Evolutionary conservation across 306 rosid species (phyloP), one percentile per base, ranked within the genome.

Genomic region (Oxytropis ochrocephala): DNA sequence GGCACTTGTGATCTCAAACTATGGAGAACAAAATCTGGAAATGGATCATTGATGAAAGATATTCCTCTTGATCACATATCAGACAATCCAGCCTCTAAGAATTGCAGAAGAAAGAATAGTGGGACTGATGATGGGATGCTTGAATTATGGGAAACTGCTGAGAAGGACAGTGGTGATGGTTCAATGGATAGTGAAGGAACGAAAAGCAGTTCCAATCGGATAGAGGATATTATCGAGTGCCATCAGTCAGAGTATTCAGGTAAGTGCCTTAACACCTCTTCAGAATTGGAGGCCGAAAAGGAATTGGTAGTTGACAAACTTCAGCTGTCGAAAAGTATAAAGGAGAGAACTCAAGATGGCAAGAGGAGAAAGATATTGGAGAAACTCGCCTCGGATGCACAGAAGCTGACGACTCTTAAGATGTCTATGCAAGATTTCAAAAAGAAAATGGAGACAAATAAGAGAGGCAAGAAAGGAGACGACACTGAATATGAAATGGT

Each of bases 61-160:
- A 95, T 95, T 67, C 91, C 84, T 17, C 93, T 91, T 8, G 99
- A 95, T 86, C 97, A 82, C 63, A 88, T 78, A 72, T 87, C 97
- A 8, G 88, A 89, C 68, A 67, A 19, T 75, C 76, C 90, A 10
- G 72, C 65, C 19, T 68, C 87, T 56, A 84, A 80, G 70, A 81
- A 78, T 64, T 16, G 90, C 85, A 61, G 80, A 80, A 85, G 85
- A 79, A 77, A 68, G 66, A 82, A 82, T 53, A 70, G 83, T 47
- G 86, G 86, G 7, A 73, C 81, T 56, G 85, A 83, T 75, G 97
- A 91, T 70, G 92, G 89, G 65, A 94, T 90, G 97, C 97, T 94
- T 8, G 88, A 85, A 76, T 75, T 95, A 74, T 95, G 99, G 99
- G 96, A 91, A 79, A 70, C 97, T 3, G 85, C 85, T 0, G 98